These are phyloP conservation scores for Vigna mungo DNA, from an alignment of 306 rosid species.

Conservation along the genomic window DNA sequence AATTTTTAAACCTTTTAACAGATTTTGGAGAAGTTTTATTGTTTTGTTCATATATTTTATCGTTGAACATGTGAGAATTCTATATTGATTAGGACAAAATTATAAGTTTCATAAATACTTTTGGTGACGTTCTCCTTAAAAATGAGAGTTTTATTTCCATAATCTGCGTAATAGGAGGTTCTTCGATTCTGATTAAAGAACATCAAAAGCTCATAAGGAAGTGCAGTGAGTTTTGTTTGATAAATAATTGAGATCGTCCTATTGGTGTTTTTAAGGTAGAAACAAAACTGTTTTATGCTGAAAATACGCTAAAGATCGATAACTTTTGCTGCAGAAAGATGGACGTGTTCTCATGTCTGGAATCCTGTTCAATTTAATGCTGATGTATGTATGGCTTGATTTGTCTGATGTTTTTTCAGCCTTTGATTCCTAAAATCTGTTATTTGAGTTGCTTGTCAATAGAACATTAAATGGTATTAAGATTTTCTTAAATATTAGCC, in stretches of 20 bases:
- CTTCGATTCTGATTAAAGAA: not conserved
- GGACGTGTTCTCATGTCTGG: not conserved
- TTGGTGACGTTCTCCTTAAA: not conserved
- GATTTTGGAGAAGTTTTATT: not conserved
- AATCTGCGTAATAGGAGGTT: not conserved
- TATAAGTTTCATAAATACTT: not conserved
- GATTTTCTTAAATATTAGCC: not conserved
- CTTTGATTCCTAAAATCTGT: not conserved
- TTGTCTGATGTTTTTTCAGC: not conserved
- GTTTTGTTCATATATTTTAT: not conserved
- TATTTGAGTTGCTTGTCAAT: not conserved
- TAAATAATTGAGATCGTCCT: not conserved
- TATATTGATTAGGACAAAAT: not conserved
- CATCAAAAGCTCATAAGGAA: not conserved
- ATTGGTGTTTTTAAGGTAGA: not conserved
- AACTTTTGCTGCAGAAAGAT: not conserved
- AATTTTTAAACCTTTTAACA: not conserved
- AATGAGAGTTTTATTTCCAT: not conserved
- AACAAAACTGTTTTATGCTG: not conserved
- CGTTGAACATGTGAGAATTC: not conserved
- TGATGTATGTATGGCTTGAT: not conserved
- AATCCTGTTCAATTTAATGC: not conserved
- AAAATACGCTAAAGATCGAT: not conserved
- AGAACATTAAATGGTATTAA: not conserved
- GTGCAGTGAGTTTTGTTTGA: not conserved